phyloP scores from a whole-genome alignment of 257 asterid genomes.

The Capsicum pubescens region DNA sequence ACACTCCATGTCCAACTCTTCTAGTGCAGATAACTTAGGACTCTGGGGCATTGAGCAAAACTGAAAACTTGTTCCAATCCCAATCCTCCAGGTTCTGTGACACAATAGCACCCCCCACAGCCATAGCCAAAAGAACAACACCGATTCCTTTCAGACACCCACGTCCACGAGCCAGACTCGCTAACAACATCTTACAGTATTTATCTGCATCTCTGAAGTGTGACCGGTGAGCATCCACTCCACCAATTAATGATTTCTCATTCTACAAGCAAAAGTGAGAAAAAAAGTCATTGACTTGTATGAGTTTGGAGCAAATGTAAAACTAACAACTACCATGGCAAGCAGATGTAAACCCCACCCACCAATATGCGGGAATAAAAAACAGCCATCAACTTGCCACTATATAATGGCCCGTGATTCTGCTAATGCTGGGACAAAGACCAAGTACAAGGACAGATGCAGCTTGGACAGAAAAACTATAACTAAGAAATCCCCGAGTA shows the following conservation, averaged over 20 bases:
- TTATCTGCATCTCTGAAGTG: conserved; percentile 67
- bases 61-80: conserved; percentile 53
- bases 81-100: conserved; percentile 51
- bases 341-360: background rate
- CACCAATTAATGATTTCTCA: conserved; percentile 61
- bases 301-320: conserved; percentile 1
- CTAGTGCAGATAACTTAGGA: conserved; percentile 61
- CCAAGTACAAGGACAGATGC: background rate
- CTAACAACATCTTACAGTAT: conserved; percentile 55
- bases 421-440: conserved; percentile 1
- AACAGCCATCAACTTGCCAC: too few species aligned
- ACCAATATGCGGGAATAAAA: too few species aligned
- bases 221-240: conserved; percentile 51
- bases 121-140: conserved; percentile 44
- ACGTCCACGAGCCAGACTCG: conserved; percentile 56
- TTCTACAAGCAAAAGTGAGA: conserved; percentile 49
- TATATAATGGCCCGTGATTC: background rate
- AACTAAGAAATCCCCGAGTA: background rate
- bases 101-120: conserved; percentile 56
- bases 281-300: background rate
- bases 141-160: conserved; percentile 57
- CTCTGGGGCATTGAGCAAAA: conserved; percentile 50
- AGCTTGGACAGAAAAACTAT: background rate
- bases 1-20: background rate
- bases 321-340: conserved; percentile 6